Base-by-base conservation (phyloP, 352 stramenopile genomes). In the Phytophthora lateralis region DNA sequence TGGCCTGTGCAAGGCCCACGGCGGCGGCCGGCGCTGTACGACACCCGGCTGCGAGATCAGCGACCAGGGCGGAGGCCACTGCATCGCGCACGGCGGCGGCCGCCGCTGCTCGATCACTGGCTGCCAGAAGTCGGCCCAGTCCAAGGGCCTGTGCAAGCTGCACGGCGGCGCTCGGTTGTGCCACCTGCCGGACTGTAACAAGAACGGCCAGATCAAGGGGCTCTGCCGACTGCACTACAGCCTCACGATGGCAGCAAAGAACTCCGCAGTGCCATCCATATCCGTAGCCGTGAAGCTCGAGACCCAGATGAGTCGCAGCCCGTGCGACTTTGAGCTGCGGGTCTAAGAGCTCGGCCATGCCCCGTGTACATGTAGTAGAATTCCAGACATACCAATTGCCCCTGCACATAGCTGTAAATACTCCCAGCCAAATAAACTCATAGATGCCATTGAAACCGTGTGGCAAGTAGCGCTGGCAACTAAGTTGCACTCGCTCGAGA, bases 41-140 rank as follows among this genome's bases (percentile, higher is more conserved):
- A 91, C 86, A 7, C 78, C 81, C 1, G 85, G 82, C 5, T 96
- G 88, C 62, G 75, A 86, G 32, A 94, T 94, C 66, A 90, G 78
- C 58, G 88, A 95, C 75, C 88, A 96, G 57, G 85, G 88, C 52
- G 86, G 88, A 53, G 88, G 86, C 34, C 83, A 90, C 64, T 95
- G 86, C 69, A 91, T 91, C 60, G 85, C 82, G 0, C 84, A 89
- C 47, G 85, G 85, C 27, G 85, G 85, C 18, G 85, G 85, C 14
- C 73, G 73, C 26, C 76, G 80, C 30, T 94, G 85, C 59, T 85
- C 66, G 8, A 48, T 84, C 47, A 34, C 38, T n/a, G 83, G 80
- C n/a, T 95, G 87, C 43, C 69, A 85, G 39, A 93, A 94, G 63
- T 93, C 85, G 24, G 87, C 86, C 15, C 86, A 95, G 58, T 93